Evolutionary conservation across 23 red algal genomes (phyloP).

Genomic region (Agarophyton chilense): DNA sequence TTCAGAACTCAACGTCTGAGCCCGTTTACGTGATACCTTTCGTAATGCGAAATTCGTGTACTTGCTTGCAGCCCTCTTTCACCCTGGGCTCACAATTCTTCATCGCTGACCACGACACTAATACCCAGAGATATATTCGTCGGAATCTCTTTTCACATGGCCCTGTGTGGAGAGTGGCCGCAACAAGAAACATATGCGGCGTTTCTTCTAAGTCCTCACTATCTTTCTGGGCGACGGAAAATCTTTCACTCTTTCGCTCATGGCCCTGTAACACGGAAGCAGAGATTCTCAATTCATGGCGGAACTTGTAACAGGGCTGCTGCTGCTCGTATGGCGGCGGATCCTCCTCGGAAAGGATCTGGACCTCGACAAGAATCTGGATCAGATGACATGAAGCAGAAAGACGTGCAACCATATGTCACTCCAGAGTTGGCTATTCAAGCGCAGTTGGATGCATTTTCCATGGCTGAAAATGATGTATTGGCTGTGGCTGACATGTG

Average conservation of each 20-base stretch:
- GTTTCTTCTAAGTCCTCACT: not conserved
- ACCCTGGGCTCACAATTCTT: too few relatives aligned
- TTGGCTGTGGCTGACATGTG: slow-evolving; percentile 18
- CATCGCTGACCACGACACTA: too few relatives aligned
- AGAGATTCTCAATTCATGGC: not conserved
- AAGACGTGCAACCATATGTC: not conserved
- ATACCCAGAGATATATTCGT: too few relatives aligned
- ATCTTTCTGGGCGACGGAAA: not conserved
- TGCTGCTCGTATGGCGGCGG: not conserved
- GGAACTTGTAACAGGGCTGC: not conserved
- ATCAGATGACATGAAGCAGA: not conserved
- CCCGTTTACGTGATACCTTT: too few relatives aligned
- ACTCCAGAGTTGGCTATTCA: not conserved
- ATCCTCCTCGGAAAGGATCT: too few relatives aligned
- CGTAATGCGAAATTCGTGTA: too few relatives aligned
- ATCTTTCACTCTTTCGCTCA: not conserved
- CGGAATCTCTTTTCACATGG: too few relatives aligned
- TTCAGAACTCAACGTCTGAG: too few relatives aligned
- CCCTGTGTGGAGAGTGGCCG: not conserved
- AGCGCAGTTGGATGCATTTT: not conserved
- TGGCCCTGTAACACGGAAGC: not conserved
- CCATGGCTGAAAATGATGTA: not conserved
- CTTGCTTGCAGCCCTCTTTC: too few relatives aligned
- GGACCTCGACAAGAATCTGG: not conserved
- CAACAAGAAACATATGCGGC: not conserved